Evolutionary conservation across 805 yeast species (phyloP).

Genomic region (Lipomyces japonicus): DNA sequence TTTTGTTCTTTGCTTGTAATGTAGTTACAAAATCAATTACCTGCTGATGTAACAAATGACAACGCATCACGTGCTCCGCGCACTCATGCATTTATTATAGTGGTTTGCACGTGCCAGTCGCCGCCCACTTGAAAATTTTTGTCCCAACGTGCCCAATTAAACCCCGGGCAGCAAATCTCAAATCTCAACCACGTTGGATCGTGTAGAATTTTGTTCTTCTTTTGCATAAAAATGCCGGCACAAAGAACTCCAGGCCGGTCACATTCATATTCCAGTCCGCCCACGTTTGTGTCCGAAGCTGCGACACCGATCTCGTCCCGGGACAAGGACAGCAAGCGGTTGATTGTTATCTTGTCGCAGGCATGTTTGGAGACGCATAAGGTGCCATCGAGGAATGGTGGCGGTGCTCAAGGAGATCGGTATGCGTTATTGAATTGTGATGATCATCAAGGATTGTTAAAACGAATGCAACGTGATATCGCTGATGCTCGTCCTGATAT

Average conservation of each 20-base stretch:
- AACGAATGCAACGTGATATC: conserved; percentile 95
- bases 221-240: conserved; percentile 45
- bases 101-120: no score
- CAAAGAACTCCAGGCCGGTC: conserved; percentile 39
- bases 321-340: conserved; percentile 79
- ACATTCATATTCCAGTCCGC: conserved; percentile 32
- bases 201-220: no score
- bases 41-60: no score
- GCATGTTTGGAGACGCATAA: conserved; percentile 96
- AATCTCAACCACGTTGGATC: no score
- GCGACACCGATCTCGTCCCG: conserved; percentile 77
- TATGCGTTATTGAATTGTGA: conserved; percentile 94
- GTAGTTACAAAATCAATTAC: no score
- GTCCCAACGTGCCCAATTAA: no score
- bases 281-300: conserved; percentile 83
- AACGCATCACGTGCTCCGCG: no score
- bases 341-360: conserved; percentile 90
- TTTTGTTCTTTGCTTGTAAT: no score
- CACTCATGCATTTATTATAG: no score
- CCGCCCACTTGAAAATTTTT: no score
- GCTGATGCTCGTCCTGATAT: conserved; percentile 99
- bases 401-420: conserved; percentile 76
- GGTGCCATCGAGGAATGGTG: conserved; percentile 65
- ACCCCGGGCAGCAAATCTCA: no score
- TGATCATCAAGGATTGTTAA: conserved; percentile 92